Evolutionary conservation across 176 grass and related monocot species (phyloP).

Genomic region (Aegilops bicornis): DNA sequence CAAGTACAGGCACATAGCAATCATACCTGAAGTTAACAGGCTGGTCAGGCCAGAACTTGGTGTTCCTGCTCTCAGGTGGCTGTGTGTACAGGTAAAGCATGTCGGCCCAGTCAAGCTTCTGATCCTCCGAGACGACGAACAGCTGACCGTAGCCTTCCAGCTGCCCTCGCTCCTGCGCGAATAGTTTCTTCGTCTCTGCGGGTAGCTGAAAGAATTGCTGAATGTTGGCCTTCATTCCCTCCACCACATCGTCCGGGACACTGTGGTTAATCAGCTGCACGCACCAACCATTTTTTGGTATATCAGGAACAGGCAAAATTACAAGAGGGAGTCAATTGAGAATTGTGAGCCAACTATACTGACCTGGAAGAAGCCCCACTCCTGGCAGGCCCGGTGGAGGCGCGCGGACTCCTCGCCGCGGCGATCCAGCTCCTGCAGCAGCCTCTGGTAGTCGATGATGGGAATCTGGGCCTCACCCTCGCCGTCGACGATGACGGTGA

Average conservation of each 20-base stretch:
- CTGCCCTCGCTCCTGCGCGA: constrained; percentile 20
- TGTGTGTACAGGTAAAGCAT: constrained; percentile 35
- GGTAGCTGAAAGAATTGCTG: constrained; percentile 39
- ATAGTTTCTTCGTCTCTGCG: constrained; percentile 25
- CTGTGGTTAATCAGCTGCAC: constrained; percentile 36
- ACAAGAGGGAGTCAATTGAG: neutral
- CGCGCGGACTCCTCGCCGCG: constrained; percentile 15
- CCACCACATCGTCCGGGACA: constrained; percentile 10
- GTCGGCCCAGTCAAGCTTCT: constrained; percentile 64
- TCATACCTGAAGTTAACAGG: constrained; percentile 37
- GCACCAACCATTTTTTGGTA: neutral
- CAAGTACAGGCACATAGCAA: neutral
- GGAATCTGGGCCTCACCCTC: constrained; percentile 7
- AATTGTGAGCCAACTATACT: neutral
- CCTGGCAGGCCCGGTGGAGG: constrained; percentile 45
- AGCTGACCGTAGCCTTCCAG: constrained; percentile 59
- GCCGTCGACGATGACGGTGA: neutral
- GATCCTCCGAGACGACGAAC: constrained; percentile 60
- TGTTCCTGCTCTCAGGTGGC: constrained; percentile 24
- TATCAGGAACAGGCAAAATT: neutral
- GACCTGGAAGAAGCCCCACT: constrained; percentile 71
- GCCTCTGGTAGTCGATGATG: constrained; percentile 20
- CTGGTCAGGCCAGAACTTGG: constrained; percentile 50
- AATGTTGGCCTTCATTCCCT: constrained; percentile 20
- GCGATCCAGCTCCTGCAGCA: neutral